Percentiles rank a stretch among this genome's conserved stretches.
phyloP scores from a whole-genome alignment of 441 rosid genomes.

The Pelargonium citronellum region DNA sequence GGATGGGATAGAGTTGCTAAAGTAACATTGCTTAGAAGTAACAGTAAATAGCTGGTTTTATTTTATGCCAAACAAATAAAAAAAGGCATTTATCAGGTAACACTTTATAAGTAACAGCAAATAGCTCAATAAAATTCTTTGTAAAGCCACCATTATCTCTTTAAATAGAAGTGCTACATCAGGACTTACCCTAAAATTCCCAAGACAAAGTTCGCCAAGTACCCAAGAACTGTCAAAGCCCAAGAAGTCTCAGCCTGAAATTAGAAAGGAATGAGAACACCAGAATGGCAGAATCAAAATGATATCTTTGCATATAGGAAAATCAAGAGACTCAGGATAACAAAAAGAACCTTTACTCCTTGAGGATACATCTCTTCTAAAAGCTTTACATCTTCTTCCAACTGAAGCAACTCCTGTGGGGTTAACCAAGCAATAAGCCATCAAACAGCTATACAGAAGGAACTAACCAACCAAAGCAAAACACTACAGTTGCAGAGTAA shows the following conservation, averaged over 20 bases:
- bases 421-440: constrained; percentile 21
- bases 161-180: not conserved
- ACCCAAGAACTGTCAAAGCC: constrained; percentile 95
- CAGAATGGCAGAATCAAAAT: not conserved
- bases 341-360: constrained; percentile 66
- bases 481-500: too few species aligned
- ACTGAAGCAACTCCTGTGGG: constrained; percentile 75
- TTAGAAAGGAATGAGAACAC: constrained; percentile 20
- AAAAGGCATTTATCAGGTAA: not conserved
- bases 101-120: not conserved
- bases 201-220: constrained; percentile 83
- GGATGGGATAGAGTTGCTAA: too few species aligned
- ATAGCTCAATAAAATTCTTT: not conserved
- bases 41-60: too few species aligned
- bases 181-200: constrained; percentile 80
- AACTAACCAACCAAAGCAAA: not conserved
- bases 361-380: constrained; percentile 98
- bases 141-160: not conserved
- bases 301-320: not conserved
- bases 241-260: constrained; percentile 95
- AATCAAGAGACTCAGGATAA: constrained; percentile 16
- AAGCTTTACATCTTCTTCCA: constrained; percentile 96
- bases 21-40: too few species aligned
- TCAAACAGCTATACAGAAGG: constrained; percentile 9
- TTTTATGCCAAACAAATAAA: too few species aligned